Percentiles rank a stretch among this genome's conserved stretches.
phyloP scores from a whole-genome alignment of 768 basidiomycete genomes.

The Hericium erinaceus region DNA sequence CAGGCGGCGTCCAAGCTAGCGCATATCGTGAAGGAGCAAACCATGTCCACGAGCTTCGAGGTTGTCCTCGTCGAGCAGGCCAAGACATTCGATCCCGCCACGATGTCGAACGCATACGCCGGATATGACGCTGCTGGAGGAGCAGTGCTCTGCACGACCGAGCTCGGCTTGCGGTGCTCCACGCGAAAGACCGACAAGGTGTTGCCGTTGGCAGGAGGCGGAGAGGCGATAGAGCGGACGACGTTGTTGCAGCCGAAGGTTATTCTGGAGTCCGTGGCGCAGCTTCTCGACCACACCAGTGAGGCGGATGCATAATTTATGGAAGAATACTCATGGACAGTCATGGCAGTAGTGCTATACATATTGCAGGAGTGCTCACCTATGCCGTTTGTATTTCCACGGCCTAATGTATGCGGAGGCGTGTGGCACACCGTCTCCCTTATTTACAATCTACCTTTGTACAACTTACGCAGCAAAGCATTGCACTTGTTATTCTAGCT shows the following conservation, averaged over 20 bases:
- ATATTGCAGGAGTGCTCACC: background rate
- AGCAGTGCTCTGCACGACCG: conserved; percentile 55
- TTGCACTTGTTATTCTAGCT: no score
- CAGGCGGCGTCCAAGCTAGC: conserved; percentile 55
- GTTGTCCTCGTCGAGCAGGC: conserved; percentile 52
- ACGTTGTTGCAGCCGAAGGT: conserved; percentile 66
- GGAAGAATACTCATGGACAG: background rate
- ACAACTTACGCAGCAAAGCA: no score
- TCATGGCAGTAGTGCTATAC: background rate
- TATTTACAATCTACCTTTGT: no score
- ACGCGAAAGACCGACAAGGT: conserved; percentile 31
- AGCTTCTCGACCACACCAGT: conserved; percentile 25
- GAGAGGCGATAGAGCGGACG: conserved; percentile 44
- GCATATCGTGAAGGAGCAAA: conserved; percentile 59
- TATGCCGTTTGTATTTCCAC: background rate
- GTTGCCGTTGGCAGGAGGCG: conserved; percentile 22
- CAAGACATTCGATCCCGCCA: conserved; percentile 35
- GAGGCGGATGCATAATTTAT: background rate
- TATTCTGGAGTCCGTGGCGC: conserved; percentile 60
- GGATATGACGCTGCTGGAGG: conserved; percentile 37
- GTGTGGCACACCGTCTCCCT: no score
- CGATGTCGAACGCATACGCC: conserved; percentile 58
- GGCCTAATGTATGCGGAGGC: background rate
- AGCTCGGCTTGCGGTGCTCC: conserved; percentile 60
- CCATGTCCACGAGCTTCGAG: conserved; percentile 71